Conservation (phyloP, 139 green algal genomes). For the Ulvella scutata region DNA sequence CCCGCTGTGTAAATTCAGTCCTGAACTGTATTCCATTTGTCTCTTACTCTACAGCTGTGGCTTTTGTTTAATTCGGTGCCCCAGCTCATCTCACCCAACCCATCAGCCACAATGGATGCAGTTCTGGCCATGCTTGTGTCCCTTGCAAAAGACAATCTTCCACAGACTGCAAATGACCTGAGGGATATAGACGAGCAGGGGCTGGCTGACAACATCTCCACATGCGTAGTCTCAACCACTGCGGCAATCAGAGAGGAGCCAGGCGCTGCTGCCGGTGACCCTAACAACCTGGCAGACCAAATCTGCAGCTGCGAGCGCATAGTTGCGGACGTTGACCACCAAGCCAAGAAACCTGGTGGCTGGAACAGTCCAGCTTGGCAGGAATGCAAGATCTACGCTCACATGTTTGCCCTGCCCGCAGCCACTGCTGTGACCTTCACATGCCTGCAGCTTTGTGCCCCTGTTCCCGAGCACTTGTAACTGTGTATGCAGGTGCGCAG, state of each 20-base stretch:
- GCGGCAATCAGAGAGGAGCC: not conserved
- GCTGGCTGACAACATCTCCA: too few relatives aligned
- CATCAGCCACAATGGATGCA: too few relatives aligned
- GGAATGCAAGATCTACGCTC: not conserved
- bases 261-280: not conserved
- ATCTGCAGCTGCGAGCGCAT: not conserved
- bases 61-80: too few relatives aligned
- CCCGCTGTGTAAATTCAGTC: too few relatives aligned
- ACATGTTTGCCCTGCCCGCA: not conserved
- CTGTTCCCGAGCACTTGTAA: not conserved
- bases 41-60: too few relatives aligned
- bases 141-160: too few relatives aligned
- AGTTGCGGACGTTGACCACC: not conserved
- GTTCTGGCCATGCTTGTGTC: too few relatives aligned
- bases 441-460: not conserved
- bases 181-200: too few relatives aligned
- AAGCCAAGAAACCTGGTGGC: not conserved
- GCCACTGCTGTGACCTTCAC: not conserved
- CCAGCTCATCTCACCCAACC: too few relatives aligned
- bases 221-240: not conserved
- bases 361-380: not conserved
- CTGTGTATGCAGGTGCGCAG: not conserved
- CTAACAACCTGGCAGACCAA: not conserved
- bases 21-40: too few relatives aligned
- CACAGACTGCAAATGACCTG: too few relatives aligned